A percentile compares a stretch with the other conserved stretches of the same genome.
Conservation (phyloP, 2,329 filamentous ascomycete genomes). For the Ceratocystis alfenasii region DNA sequence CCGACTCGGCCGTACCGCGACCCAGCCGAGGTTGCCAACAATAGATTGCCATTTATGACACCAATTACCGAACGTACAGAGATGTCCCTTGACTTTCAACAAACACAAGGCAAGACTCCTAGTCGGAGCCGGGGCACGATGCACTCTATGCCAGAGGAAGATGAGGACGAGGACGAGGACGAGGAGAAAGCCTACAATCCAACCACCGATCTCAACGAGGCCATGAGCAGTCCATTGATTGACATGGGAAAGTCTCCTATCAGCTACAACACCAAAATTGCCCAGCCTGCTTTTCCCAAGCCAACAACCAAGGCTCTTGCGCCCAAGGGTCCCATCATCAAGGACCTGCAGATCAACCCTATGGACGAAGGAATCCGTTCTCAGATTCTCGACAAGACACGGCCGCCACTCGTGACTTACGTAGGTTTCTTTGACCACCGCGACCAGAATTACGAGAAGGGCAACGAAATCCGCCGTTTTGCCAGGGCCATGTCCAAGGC, state of each 20-base stretch:
- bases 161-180: slow-evolving; percentile 27
- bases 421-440: slow-evolving; percentile 68
- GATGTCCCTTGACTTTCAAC: slow-evolving; percentile 57
- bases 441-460: slow-evolving; percentile 50
- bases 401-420: slow-evolving; percentile 63
- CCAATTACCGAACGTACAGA: slow-evolving; percentile 95
- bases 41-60: slow-evolving; percentile 93
- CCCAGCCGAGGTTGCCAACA: slow-evolving; percentile 68
- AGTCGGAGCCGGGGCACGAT: slow-evolving; percentile 41
- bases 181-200: slow-evolving; percentile 26
- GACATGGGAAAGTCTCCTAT: slow-evolving; percentile 43
- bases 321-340: slow-evolving; percentile 60
- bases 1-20: slow-evolving; percentile 72
- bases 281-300: slow-evolving; percentile 26
- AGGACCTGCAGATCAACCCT: slow-evolving; percentile 77
- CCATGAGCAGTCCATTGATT: slow-evolving; percentile 58
- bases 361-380: slow-evolving; percentile 64
- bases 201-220: slow-evolving; percentile 24
- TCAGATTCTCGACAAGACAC: slow-evolving; percentile 60
- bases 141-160: slow-evolving; percentile 24
- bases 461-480: slow-evolving; percentile 68
- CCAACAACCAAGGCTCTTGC: slow-evolving; percentile 32
- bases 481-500: slow-evolving; percentile 54
- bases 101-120: slow-evolving; percentile 61
- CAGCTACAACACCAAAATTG: slow-evolving; percentile 34